These are phyloP conservation scores for Fusarium protoensiforme DNA, from an alignment of 2,329 filamentous ascomycete genomes.

Conservation along the genomic window DNA sequence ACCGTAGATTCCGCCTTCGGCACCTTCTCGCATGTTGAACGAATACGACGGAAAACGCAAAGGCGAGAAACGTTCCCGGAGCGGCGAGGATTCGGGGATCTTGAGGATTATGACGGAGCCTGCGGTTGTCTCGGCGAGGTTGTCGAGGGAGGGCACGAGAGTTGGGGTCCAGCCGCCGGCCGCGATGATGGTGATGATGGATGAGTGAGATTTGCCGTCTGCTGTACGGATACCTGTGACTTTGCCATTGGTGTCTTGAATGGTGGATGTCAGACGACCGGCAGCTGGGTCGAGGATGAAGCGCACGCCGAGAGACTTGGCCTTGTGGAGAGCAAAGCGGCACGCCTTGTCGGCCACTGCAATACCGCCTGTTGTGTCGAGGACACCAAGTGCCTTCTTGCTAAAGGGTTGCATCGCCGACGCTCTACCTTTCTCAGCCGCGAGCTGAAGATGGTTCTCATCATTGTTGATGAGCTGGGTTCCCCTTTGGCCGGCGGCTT, in stretches of 20 bases:
- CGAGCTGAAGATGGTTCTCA: constrained; percentile 37
- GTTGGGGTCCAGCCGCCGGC: constrained; percentile 44
- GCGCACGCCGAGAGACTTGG: constrained; percentile 52
- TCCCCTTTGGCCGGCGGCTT: constrained; percentile 44
- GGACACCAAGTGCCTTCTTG: constrained; percentile 49
- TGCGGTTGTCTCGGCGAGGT: constrained; percentile 37
- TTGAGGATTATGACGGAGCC: constrained; percentile 33
- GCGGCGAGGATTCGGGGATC: constrained; percentile 16
- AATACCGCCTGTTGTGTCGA: constrained; percentile 59
- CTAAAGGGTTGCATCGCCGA: constrained; percentile 53
- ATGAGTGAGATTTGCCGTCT: constrained; percentile 48
- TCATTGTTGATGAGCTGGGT: constrained; percentile 48
- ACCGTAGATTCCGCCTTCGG: constrained; percentile 58
- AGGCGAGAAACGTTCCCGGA: constrained; percentile 20
- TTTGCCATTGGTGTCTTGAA: constrained; percentile 22
- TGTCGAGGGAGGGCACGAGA: constrained; percentile 29
- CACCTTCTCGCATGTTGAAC: constrained; percentile 25
- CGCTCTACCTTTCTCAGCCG: constrained; percentile 42
- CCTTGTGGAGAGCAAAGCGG: constrained; percentile 56
- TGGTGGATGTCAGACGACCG: constrained; percentile 46
- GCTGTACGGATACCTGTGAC: constrained; percentile 52
- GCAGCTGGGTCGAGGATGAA: constrained; percentile 50
- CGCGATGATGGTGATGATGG: constrained; percentile 51
- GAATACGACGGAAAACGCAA: constrained; percentile 29
- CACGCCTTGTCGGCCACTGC: constrained; percentile 59